Evolutionary conservation across 2,329 filamentous ascomycete species (phyloP).

Genomic region (Aspergillus luchuensis): DNA sequence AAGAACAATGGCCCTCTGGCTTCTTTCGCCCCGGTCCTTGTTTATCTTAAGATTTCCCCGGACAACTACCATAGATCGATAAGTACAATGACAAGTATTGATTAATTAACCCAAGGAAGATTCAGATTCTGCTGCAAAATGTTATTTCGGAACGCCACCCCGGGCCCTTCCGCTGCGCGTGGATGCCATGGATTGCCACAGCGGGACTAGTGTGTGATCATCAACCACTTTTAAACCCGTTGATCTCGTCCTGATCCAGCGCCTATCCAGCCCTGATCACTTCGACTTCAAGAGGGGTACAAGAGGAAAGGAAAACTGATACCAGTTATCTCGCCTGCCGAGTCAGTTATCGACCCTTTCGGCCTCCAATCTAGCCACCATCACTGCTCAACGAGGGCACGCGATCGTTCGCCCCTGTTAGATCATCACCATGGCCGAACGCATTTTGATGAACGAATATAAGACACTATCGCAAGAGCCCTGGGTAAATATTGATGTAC

Average conservation of each 20-base stretch:
- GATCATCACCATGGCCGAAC: slow-evolving; percentile 60
- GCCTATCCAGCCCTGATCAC: not conserved
- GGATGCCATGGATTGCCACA: slow-evolving; percentile 21
- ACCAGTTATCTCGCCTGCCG: not conserved
- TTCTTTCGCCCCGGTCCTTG: too few relatives aligned
- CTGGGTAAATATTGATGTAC: slow-evolving; percentile 87
- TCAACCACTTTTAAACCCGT: not conserved
- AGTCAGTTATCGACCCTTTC: not conserved
- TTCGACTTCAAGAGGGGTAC: not conserved
- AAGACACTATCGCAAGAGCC: slow-evolving; percentile 81
- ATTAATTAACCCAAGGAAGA: too few relatives aligned
- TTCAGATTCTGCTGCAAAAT: not conserved
- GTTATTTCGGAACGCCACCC: slow-evolving; percentile 8
- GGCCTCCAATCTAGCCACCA: not conserved
- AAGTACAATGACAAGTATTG: not conserved
- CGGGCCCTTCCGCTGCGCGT: slow-evolving; percentile 20
- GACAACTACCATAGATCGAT: not conserved
- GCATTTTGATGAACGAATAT: slow-evolving; percentile 87
- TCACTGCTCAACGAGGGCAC: not conserved
- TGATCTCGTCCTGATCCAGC: not conserved
- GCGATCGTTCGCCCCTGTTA: slow-evolving; percentile 2
- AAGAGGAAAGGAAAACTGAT: not conserved
- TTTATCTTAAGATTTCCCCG: too few relatives aligned
- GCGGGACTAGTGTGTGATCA: slow-evolving; percentile 7
- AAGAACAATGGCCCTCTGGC: too few relatives aligned